Evolutionary conservation across 257 asterid species (phyloP).

Genomic region (Jacaranda mimosifolia): DNA sequence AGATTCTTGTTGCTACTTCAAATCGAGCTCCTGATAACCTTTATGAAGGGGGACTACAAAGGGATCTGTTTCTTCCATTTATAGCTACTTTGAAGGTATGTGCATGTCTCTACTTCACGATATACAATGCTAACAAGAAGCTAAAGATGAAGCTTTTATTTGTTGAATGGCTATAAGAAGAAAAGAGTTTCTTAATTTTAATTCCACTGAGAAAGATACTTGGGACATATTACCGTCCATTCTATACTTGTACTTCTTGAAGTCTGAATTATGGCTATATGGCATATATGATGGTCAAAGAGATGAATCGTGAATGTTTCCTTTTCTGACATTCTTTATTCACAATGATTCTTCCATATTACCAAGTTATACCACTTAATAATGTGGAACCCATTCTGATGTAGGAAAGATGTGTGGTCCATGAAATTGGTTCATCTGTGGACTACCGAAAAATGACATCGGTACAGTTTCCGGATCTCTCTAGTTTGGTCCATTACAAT

Average conservation of each 20-base stretch:
- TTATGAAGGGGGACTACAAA: slow-evolving; percentile 89
- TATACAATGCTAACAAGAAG: slow-evolving; percentile 25
- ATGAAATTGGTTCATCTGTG: slow-evolving; percentile 84
- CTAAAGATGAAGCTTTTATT: not conserved
- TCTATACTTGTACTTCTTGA: not conserved
- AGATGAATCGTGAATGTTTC: slow-evolving; percentile 10
- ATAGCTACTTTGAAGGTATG: slow-evolving; percentile 84
- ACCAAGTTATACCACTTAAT: slow-evolving; percentile 8
- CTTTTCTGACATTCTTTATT: not conserved
- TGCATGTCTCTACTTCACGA: not conserved
- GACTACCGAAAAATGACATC: slow-evolving; percentile 91
- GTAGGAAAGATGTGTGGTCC: slow-evolving; percentile 89
- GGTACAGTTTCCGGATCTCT: slow-evolving; percentile 47
- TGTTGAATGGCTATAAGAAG: not conserved
- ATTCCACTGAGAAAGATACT: slow-evolving; percentile 2
- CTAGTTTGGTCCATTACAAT: slow-evolving; percentile 3
- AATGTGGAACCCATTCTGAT: slow-evolving; percentile 36
- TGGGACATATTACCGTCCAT: not conserved
- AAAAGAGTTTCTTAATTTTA: not conserved
- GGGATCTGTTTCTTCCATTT: slow-evolving; percentile 92
- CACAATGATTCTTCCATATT: slow-evolving; percentile 4
- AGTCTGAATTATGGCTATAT: slow-evolving; percentile 4
- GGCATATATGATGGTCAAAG: slow-evolving; percentile 1
- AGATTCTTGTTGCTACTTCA: slow-evolving; percentile 94
- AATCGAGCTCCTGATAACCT: slow-evolving; percentile 96